A percentile compares a stretch with the other conserved stretches of the same genome.
Evolutionary conservation across 1,284 basidiomycete genomes (phyloP).

Genomic region (Cutaneotrichosporon sp.): DNA sequence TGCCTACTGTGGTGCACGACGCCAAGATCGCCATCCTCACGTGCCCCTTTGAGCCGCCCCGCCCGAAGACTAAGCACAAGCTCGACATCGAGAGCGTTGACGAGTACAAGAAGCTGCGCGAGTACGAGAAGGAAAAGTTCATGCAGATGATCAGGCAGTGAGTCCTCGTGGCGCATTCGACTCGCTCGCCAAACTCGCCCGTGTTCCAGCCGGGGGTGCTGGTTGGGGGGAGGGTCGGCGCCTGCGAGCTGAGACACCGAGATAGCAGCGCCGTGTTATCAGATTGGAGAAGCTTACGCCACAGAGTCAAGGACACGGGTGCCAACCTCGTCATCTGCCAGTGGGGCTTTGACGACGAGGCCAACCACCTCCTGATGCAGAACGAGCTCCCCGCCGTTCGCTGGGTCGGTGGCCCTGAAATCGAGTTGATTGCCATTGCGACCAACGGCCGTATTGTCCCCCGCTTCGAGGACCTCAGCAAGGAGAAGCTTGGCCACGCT

Average conservation of each 20-base stretch:
- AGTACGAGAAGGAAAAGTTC: constrained; percentile 95
- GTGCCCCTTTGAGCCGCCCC: constrained; percentile 96
- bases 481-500: constrained; percentile 86
- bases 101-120: constrained; percentile 90
- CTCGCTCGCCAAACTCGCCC: too few species aligned
- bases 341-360: constrained; percentile 99
- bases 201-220: too few species aligned
- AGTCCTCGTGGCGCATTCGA: too few species aligned
- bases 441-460: constrained; percentile 98
- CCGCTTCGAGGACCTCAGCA: constrained; percentile 88
- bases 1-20: constrained; percentile 83
- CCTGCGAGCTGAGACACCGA: too few species aligned
- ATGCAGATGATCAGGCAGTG: constrained; percentile 83
- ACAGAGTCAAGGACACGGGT: constrained; percentile 89
- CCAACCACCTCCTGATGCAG: constrained; percentile 96
- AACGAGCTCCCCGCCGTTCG: constrained; percentile 96
- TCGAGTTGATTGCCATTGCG: constrained; percentile 98
- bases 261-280: too few species aligned
- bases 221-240: too few species aligned
- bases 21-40: constrained; percentile 95
- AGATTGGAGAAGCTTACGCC: constrained; percentile 1
- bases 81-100: constrained; percentile 97
- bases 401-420: constrained; percentile 98
- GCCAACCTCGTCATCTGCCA: constrained; percentile 99
- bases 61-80: constrained; percentile 99